These are phyloP conservation scores for Maudiozyma pseudohumilis DNA, from an alignment of 805 yeast genomes.

Conservation along the genomic window DNA sequence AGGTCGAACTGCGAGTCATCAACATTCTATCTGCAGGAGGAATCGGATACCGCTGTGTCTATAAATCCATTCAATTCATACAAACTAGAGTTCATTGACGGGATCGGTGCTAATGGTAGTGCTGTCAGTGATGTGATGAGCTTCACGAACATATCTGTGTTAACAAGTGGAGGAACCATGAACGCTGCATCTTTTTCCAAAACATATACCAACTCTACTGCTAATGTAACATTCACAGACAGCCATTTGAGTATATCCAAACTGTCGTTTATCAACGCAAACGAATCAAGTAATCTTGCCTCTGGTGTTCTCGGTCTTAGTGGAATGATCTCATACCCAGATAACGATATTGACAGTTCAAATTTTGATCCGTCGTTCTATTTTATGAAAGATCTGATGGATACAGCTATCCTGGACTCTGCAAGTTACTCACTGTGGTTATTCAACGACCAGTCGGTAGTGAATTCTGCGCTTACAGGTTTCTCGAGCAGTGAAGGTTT, in stretches of 20 bases:
- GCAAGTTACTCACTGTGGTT: conserved; percentile 38
- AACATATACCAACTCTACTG: neutral
- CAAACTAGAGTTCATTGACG: conserved; percentile 20
- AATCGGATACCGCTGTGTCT: conserved; percentile 13
- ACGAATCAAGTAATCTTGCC: conserved; percentile 25
- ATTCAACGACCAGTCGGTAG: conserved; percentile 12
- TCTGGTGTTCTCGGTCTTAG: conserved; percentile 41
- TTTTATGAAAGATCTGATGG: conserved; percentile 30
- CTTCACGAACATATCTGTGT: conserved; percentile 7
- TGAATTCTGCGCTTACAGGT: neutral
- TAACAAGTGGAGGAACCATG: neutral
- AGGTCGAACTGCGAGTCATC: conserved; percentile 3
- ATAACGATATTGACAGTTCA: conserved; percentile 11
- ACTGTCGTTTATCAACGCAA: conserved; percentile 31
- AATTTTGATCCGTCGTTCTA: conserved; percentile 15
- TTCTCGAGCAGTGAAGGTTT: conserved; percentile 6
- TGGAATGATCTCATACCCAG: conserved; percentile 16
- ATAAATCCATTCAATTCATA: conserved; percentile 7
- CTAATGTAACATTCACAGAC: conserved; percentile 1
- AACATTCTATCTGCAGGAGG: conserved; percentile 10
- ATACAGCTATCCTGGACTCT: conserved; percentile 26
- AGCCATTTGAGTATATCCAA: conserved; percentile 14
- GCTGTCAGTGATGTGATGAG: conserved; percentile 17
- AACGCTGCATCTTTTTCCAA: neutral
- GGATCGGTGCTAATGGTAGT: conserved; percentile 16